Percentiles rank a stretch among this genome's conserved stretches.
phyloP scores from a whole-genome alignment of 2,329 filamentous ascomycete genomes.

The Sporothrix humicola region DNA sequence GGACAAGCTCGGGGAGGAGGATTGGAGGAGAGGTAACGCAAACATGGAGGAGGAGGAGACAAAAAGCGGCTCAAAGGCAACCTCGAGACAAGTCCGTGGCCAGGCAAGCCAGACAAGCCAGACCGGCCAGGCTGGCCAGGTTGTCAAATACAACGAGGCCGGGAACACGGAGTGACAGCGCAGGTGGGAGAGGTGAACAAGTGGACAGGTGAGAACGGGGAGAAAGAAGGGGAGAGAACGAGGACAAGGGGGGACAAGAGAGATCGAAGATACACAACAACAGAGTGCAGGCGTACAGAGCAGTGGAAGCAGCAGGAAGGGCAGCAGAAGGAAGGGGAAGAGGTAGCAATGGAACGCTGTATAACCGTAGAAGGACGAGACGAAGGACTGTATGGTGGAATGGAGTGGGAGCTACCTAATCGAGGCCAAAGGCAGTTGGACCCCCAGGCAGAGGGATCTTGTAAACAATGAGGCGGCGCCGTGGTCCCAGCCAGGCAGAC shows the following conservation, averaged over 20 bases:
- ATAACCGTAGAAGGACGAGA: background rate
- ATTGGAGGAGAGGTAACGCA: conserved; percentile 2
- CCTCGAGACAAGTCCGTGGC: conserved; percentile 25
- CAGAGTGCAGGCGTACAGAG: background rate
- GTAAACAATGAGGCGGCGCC: background rate
- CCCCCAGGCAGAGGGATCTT: background rate
- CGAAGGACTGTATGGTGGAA: background rate
- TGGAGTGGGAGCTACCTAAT: background rate
- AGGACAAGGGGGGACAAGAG: conserved; percentile 17
- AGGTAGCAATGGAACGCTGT: background rate
- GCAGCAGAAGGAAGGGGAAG: conserved; percentile 15
- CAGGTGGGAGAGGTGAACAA: background rate
- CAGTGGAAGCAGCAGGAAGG: background rate
- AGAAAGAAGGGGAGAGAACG: background rate
- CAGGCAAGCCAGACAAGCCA: background rate
- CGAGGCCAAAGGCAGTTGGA: background rate
- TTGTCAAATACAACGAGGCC: conserved; percentile 3
- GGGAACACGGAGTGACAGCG: conserved; percentile 13
- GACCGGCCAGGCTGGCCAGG: background rate
- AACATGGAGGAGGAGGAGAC: conserved; percentile 8
- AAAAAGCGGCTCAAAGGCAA: conserved; percentile 17
- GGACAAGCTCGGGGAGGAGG: background rate
- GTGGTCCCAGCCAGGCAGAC: conserved; percentile 22
- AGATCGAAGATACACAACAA: conserved; percentile 21
- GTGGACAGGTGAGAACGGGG: background rate